Evolutionary conservation across 1,139 yeast species (phyloP), one percentile per base, ranked within the genome.

Genomic region (Candida tropicalis): DNA sequence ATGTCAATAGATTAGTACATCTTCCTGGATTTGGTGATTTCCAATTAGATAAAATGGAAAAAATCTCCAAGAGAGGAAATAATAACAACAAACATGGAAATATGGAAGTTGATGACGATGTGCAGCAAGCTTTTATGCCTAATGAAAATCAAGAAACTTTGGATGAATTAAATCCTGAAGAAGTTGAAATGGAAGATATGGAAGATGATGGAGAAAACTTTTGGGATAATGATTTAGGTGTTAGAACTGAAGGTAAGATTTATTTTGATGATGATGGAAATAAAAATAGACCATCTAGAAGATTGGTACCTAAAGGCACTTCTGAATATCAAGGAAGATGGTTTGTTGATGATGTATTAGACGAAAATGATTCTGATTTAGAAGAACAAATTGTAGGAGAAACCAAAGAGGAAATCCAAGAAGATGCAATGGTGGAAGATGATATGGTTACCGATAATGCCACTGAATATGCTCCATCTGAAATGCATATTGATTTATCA

Each of bases 291-390:
- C 59, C 44, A 64, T 66, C 58, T 44, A 69, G 65, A 46, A 60
- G 56, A 48, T 78, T 72, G 55, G 70, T 88, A 24, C 98, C 98
- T 15, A 79, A 79, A 57, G 98, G 98, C 17, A 84, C 96, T 38
- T 90, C 97, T 0, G 96, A 87, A 46, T 91, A 91, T 62, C 99
- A 93, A 67, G 88, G 96, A 6, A 81, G 88, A 59, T 93, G 99
- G 99, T 78, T 87, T 55, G 69, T 89, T 40, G 95, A 73, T 46
- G 79, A 73, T 50, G 73, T 70, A 24, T 63, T 76, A 41, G 77
- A 71, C 47, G 69, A 65, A 13, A 71, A 70, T 56, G 79, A 77
- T 26, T 81, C 78, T 39, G 79, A 83, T 23, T 78, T 63, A 1
- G 75, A 63, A 10, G 76, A 71, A 11, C 65, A 60, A 34, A 60